Conservation (phyloP, 306 rosid genomes). For the Potentilla sterilis region DNA sequence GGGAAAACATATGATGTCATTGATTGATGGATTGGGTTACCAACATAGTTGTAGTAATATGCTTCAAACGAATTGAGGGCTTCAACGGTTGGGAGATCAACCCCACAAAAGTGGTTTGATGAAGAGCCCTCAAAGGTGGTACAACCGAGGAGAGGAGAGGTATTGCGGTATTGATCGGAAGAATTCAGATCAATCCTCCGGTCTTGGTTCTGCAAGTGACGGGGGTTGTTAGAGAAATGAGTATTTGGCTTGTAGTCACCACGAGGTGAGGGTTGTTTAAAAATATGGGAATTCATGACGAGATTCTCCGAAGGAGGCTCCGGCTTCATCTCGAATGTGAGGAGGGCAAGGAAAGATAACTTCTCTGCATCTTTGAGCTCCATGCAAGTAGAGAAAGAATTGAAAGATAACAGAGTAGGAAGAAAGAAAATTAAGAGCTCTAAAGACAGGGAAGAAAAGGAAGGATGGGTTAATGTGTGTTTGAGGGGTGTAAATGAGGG, state of each 20-base stretch:
- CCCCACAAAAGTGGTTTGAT: conserved; percentile 19
- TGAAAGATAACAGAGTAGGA: neutral
- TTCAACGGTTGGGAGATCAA: neutral
- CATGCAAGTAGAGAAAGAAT: conserved; percentile 32
- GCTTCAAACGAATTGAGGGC: neutral
- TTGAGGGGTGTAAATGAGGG: neutral
- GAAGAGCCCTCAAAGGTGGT: conserved; percentile 24
- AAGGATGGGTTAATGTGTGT: conserved; percentile 27
- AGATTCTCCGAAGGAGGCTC: neutral
- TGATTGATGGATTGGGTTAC: neutral
- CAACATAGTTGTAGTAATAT: neutral
- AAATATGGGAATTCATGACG: neutral
- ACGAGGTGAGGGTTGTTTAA: neutral
- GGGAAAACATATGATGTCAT: neutral
- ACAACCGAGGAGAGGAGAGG: neutral
- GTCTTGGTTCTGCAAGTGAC: neutral
- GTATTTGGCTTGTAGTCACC: neutral
- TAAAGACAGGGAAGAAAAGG: conserved; percentile 21
- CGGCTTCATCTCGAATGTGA: conserved; percentile 23
- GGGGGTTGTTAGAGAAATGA: neutral
- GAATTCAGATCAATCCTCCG: neutral
- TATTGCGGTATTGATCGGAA: neutral
- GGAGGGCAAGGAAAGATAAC: conserved; percentile 22
- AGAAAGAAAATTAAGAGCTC: conserved; percentile 17
- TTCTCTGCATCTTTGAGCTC: conserved; percentile 26